Evolutionary conservation across 768 basidiomycete genomes (phyloP).

Genomic region (Lentinus brumalis): DNA sequence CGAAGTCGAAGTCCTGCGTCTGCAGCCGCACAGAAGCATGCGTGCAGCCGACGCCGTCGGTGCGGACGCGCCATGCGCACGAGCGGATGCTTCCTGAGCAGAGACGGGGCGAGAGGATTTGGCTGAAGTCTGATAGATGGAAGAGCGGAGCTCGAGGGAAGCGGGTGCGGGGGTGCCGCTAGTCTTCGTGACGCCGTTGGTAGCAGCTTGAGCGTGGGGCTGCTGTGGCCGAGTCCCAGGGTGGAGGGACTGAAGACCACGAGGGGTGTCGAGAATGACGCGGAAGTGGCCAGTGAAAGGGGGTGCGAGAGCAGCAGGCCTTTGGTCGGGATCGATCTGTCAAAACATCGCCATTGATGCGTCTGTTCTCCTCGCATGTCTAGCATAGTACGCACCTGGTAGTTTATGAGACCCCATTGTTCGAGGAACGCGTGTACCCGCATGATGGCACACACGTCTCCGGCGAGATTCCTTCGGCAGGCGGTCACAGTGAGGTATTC

Average conservation of each 20-base stretch:
- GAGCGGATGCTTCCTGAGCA: conserved; percentile 64
- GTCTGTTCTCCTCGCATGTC: neutral
- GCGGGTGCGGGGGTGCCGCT: conserved; percentile 51
- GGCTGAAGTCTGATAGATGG: conserved; percentile 86
- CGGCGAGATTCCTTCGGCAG: conserved; percentile 92
- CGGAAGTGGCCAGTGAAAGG: conserved; percentile 99
- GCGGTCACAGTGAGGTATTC: conserved; percentile 99
- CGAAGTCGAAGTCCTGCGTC: too few species aligned
- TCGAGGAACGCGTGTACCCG: conserved; percentile 98
- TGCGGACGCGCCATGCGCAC: conserved; percentile 55
- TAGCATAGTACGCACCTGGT: conserved; percentile 67
- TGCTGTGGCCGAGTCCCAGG: conserved; percentile 67
- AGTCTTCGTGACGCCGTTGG: conserved; percentile 51
- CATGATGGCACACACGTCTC: conserved; percentile 98
- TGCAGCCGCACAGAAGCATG: too few species aligned
- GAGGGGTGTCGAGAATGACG: conserved; percentile 94
- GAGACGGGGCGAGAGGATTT: conserved; percentile 77
- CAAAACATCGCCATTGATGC: neutral
- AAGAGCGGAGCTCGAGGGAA: conserved; percentile 86
- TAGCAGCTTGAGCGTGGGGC: conserved; percentile 41
- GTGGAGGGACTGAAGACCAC: conserved; percentile 92
- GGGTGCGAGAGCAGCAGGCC: conserved; percentile 91
- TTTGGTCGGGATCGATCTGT: conserved; percentile 95
- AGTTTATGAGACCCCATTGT: conserved; percentile 99
- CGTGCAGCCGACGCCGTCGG: too few species aligned